These are phyloP conservation scores for Buddleja alternifolia DNA, from an alignment of 257 asterid genomes.

Conservation along the genomic window DNA sequence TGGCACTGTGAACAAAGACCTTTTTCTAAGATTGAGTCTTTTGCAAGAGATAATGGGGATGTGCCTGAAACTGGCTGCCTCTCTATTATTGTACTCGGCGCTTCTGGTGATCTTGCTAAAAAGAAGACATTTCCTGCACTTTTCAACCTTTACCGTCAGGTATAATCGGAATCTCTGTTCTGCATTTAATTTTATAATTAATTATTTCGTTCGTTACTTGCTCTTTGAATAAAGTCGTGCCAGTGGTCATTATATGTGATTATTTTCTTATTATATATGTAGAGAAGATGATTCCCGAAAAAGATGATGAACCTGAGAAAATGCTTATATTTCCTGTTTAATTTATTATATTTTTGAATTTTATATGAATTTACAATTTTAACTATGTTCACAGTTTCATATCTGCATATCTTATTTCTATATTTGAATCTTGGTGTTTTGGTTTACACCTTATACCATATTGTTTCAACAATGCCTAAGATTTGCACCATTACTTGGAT, in stretches of 20 bases:
- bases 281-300: neutral
- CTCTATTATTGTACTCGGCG: conserved; percentile 91
- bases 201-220: neutral
- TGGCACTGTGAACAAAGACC: conserved; percentile 74
- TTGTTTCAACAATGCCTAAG: too few species aligned
- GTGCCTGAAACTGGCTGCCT: conserved; percentile 74
- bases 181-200: neutral
- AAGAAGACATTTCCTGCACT: conserved; percentile 99
- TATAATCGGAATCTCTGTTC: neutral
- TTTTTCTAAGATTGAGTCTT: conserved; percentile 52
- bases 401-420: too few species aligned
- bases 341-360: too few species aligned
- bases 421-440: too few species aligned
- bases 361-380: too few species aligned
- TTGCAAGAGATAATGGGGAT: conserved; percentile 49
- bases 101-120: conserved; percentile 99
- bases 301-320: neutral
- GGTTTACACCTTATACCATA: too few species aligned
- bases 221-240: neutral
- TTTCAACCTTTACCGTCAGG: conserved; percentile 94
- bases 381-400: too few species aligned
- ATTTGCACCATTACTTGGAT: too few species aligned
- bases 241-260: neutral
- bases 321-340: neutral
- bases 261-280: too few species aligned